Conservation (phyloP, 1,284 basidiomycete species). For the Termitomyces sp. region DNA sequence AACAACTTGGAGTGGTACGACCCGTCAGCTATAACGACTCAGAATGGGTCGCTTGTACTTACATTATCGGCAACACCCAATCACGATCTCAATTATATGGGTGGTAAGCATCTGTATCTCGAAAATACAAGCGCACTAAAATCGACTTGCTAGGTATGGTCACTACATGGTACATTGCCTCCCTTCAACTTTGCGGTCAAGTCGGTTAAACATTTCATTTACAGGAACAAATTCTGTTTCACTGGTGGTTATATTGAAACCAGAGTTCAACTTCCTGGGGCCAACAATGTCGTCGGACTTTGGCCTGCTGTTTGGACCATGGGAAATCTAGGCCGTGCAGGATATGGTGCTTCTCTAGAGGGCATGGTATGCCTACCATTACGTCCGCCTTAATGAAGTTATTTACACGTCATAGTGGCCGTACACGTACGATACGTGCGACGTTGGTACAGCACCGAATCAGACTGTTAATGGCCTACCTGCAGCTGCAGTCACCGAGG, state of each 20-base stretch:
- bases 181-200: neutral
- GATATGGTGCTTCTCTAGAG: constrained; percentile 45
- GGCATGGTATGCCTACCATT: constrained; percentile 33
- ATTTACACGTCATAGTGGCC: constrained; percentile 47
- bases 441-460: constrained; percentile 64
- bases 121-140: neutral
- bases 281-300: constrained; percentile 49
- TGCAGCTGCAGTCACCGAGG: constrained; percentile 38
- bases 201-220: constrained; percentile 23
- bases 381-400: neutral
- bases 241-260: constrained; percentile 77
- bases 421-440: constrained; percentile 74
- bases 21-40: constrained; percentile 77
- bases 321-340: constrained; percentile 59
- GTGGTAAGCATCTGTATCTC: constrained; percentile 41
- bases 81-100: constrained; percentile 74
- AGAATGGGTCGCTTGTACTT: constrained; percentile 75
- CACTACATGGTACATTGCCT: constrained; percentile 30
- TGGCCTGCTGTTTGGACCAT: constrained; percentile 76
- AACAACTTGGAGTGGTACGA: constrained; percentile 62
- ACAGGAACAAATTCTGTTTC: constrained; percentile 95
- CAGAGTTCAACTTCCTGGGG: constrained; percentile 77
- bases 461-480: constrained; percentile 46
- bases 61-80: constrained; percentile 61
- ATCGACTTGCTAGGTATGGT: constrained; percentile 36